Percentiles rank a stretch among this genome's conserved stretches.
phyloP scores from a whole-genome alignment of 2,329 filamentous ascomycete species.

The Diaporthe sp. region DNA sequence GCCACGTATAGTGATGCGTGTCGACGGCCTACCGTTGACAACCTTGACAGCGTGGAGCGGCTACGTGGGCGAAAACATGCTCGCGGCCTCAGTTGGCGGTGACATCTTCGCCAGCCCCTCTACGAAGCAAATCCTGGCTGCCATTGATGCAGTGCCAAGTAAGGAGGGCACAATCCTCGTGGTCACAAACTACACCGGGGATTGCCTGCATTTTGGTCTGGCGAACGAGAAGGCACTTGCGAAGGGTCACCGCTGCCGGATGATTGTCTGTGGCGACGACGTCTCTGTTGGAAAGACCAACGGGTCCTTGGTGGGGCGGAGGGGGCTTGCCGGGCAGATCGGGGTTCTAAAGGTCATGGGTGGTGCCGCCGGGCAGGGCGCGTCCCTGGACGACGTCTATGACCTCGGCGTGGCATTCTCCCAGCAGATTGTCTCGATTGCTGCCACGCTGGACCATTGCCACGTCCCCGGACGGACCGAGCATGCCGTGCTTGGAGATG shows the following conservation, averaged over 20 bases:
- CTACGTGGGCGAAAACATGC: conserved; percentile 70
- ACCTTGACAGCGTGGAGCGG: conserved; percentile 63
- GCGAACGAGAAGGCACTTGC: conserved; percentile 68
- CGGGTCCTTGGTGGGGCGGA: conserved; percentile 67
- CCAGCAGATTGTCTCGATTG: conserved; percentile 64
- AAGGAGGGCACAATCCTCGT: conserved; percentile 67
- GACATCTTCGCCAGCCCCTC: conserved; percentile 74
- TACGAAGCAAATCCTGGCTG: conserved; percentile 71
- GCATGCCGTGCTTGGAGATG: conserved; percentile 56
- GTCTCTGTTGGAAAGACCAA: conserved; percentile 68
- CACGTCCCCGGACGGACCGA: conserved; percentile 65
- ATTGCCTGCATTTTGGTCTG: conserved; percentile 71
- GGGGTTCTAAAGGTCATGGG: conserved; percentile 68
- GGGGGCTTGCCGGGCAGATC: conserved; percentile 71
- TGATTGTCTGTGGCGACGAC: conserved; percentile 73
- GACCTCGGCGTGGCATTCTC: conserved; percentile 61
- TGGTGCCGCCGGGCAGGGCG: conserved; percentile 58
- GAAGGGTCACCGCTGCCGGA: conserved; percentile 62
- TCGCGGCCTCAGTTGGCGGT: conserved; percentile 69
- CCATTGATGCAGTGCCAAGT: conserved; percentile 65
- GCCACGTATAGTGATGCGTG: too few species aligned
- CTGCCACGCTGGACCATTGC: conserved; percentile 69
- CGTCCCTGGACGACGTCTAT: conserved; percentile 61
- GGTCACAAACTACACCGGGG: conserved; percentile 74
- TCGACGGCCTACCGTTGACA: background rate